These are phyloP conservation scores for Pseudocercospora fijiensis DNA, from an alignment of 2,329 filamentous ascomycete species.

Conservation along the genomic window DNA sequence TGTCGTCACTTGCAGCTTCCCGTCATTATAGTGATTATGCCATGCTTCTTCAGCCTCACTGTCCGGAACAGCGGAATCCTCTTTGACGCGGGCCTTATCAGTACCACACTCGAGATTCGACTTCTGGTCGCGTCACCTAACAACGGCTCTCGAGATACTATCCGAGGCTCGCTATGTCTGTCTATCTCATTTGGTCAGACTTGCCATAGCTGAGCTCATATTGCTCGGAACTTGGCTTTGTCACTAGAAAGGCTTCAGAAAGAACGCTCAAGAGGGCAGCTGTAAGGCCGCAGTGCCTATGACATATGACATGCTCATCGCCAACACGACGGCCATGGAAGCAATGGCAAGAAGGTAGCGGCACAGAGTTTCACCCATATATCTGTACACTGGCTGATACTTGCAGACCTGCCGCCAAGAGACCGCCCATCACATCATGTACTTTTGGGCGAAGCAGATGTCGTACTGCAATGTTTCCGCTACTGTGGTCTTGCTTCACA, in stretches of 20 bases:
- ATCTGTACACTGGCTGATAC: neutral
- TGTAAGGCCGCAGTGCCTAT: too few species aligned
- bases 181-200: too few species aligned
- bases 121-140: too few species aligned
- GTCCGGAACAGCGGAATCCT: neutral
- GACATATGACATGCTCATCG: too few species aligned
- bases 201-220: too few species aligned
- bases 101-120: too few species aligned
- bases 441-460: neutral
- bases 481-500: neutral
- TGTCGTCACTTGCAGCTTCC: slow-evolving; percentile 1
- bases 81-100: neutral
- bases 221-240: too few species aligned
- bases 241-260: too few species aligned
- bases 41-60: neutral
- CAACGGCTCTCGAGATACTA: too few species aligned
- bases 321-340: neutral
- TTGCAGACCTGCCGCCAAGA: neutral
- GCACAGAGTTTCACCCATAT: neutral
- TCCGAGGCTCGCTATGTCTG: too few species aligned
- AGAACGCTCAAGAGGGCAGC: too few species aligned
- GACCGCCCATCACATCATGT: neutral
- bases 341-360: neutral
- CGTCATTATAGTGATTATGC: too few species aligned
- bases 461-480: neutral